phyloP scores from a whole-genome alignment of 2,329 filamentous ascomycete genomes.

The Rhynchosporium agropyri region DNA sequence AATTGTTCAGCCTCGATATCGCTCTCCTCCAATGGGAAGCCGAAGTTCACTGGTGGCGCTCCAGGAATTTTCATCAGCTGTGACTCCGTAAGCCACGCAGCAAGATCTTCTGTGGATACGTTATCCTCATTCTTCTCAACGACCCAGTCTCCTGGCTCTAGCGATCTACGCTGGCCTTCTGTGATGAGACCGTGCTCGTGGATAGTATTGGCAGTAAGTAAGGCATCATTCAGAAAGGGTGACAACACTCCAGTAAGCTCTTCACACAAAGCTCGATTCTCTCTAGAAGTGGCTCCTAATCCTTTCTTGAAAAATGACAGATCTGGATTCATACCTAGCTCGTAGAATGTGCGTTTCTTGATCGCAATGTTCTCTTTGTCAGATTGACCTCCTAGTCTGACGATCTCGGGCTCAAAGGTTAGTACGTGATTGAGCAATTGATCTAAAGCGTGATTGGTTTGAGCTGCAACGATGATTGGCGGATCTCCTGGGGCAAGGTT shows the following conservation, averaged over 20 bases:
- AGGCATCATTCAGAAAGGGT: conserved; percentile 46
- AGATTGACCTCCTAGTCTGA: conserved; percentile 53
- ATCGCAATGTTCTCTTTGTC: conserved; percentile 58
- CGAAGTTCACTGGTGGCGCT: conserved; percentile 35
- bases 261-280: conserved; percentile 8
- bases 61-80: conserved; percentile 33
- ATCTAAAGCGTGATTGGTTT: conserved; percentile 90
- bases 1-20: conserved; percentile 39
- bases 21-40: conserved; percentile 37
- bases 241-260: conserved; percentile 24
- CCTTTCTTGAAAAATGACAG: conserved; percentile 26
- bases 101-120: conserved; percentile 15
- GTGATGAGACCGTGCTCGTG: conserved; percentile 60
- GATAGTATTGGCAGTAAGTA: conserved; percentile 59
- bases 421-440: conserved; percentile 62
- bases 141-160: conserved; percentile 52
- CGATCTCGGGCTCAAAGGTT: conserved; percentile 61
- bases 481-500: conserved; percentile 59
- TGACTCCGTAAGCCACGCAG: conserved; percentile 31
- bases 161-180: conserved; percentile 62
- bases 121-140: conserved; percentile 15
- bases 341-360: conserved; percentile 66
- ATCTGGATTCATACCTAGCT: conserved; percentile 52
- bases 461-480: conserved; percentile 78
- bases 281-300: conserved; percentile 19